Conservation (phyloP, 1,284 basidiomycete genomes). For the Austroboletus olivaceoglutinosus region DNA sequence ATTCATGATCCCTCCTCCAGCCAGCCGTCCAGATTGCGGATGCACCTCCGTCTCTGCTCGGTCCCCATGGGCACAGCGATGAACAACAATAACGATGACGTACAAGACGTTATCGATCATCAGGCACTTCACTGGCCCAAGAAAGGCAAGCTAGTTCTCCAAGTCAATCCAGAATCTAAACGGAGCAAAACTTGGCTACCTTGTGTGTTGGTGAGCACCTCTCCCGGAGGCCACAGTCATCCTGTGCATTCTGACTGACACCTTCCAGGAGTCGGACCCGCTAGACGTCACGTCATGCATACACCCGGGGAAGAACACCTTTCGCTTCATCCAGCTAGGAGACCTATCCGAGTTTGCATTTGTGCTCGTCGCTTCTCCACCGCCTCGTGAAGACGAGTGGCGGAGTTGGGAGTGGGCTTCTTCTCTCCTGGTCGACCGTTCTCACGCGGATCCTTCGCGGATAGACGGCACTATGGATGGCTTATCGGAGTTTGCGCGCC, state of each 20-base stretch:
- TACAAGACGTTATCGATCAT: conserved; percentile 3
- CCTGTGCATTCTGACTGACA: neutral
- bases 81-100: neutral
- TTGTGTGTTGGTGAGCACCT: conserved; percentile 19
- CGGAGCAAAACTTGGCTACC: conserved; percentile 31
- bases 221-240: neutral
- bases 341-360: conserved; percentile 31
- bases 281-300: conserved; percentile 30
- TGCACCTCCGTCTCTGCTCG: conserved; percentile 24
- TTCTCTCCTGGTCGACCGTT: conserved; percentile 10
- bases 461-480: neutral
- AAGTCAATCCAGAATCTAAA: conserved; percentile 25
- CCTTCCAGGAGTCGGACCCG: conserved; percentile 17
- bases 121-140: conserved; percentile 19
- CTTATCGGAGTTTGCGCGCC: conserved; percentile 20
- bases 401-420: conserved; percentile 27
- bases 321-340: conserved; percentile 31
- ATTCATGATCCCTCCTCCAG: neutral
- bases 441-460: neutral
- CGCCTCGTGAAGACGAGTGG: conserved; percentile 22
- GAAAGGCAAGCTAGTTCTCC: conserved; percentile 28
- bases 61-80: conserved; percentile 7
- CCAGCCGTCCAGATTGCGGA: conserved; percentile 15
- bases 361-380: conserved; percentile 23
- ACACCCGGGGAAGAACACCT: conserved; percentile 28